A percentile compares a stretch with the other conserved stretches of the same genome.
Conservation (phyloP, 805 yeast species). For the Candida loeiensis region DNA sequence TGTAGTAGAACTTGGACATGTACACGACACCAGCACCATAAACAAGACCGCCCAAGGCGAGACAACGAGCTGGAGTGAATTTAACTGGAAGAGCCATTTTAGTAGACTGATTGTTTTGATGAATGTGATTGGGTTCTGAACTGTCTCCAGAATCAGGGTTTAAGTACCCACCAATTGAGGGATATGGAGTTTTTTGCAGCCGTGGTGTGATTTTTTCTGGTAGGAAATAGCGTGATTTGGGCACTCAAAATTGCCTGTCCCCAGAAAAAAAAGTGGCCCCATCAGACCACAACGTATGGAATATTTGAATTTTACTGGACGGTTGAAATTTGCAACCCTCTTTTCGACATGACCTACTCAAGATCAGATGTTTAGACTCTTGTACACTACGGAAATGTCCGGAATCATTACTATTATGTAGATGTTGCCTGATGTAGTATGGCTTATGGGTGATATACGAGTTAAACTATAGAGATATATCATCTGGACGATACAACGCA, state of each 20-base stretch:
- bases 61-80: conserved; percentile 16
- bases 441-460: too few relatives aligned
- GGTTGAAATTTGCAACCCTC: not conserved
- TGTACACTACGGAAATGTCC: too few relatives aligned
- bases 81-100: conserved; percentile 3
- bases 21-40: conserved; percentile 31
- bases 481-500: too few relatives aligned
- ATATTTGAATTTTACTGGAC: not conserved
- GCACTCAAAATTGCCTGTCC: not conserved
- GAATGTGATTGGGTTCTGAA: not conserved
- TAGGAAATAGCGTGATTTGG: conserved; percentile 1
- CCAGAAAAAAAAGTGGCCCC: conserved; percentile 1
- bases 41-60: conserved; percentile 28
- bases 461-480: too few relatives aligned
- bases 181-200: conserved; percentile 4
- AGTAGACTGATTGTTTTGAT: not conserved
- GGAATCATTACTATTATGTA: too few relatives aligned
- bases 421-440: too few relatives aligned
- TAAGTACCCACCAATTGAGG: not conserved
- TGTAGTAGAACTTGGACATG: conserved; percentile 33
- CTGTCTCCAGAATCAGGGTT: not conserved
- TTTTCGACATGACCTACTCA: not conserved
- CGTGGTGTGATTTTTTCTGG: conserved; percentile 9
- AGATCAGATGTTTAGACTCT: too few relatives aligned
- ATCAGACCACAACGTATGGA: not conserved